Evolutionary conservation across 1,284 basidiomycete genomes (phyloP), one percentile per base, ranked within the genome.

Genomic region (Retiboletus flavoniger): DNA sequence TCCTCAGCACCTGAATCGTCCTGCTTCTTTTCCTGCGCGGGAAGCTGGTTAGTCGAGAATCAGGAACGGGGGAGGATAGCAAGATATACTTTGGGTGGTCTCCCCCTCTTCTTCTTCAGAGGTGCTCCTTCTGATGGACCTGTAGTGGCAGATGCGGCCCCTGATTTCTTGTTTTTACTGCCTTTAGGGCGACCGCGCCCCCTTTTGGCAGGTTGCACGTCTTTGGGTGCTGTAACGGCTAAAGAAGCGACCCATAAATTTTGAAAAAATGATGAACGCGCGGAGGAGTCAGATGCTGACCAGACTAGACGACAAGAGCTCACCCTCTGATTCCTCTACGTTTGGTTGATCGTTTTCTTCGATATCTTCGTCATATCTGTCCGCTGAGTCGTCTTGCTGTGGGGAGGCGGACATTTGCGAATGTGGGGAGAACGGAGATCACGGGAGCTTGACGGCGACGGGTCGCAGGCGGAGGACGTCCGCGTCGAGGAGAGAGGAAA

Each of bases 161-260:
- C 67, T 53, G 76, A 68, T 68, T 85, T 88, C 80, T 90, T 91
- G 73, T 91, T 91, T 75, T 86, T 91, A 72, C 85, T 87, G 66
- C 89, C 89, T 71, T 85, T 89, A 57, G 89, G 89, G 59, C 89
- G 82, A 50, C 89, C 89, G 47, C 89, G 81, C 64, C 85, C 82
- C 63, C 89, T 84, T 74, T 90, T 91, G 58, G 67, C 51, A 55
- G 74, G 64, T 48, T 66, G 63, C 70, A 76, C 53, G 42, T 68
- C 69, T 54, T 55, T 69, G 50, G 63, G 50, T 44, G 66, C 41
- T 53, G 67, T 40, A 51, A 53, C 47, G 42, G 55, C 67, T 65
- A 38, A 43, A 28, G 43, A 53, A 50, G 53, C 5, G 19, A 54
- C 6, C 38, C n/a, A 63, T 54, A 62, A 62, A 58, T 57, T 55